These are phyloP conservation scores for Infundibulicybe gibba DNA, from an alignment of 768 basidiomycete species.

Conservation along the genomic window DNA sequence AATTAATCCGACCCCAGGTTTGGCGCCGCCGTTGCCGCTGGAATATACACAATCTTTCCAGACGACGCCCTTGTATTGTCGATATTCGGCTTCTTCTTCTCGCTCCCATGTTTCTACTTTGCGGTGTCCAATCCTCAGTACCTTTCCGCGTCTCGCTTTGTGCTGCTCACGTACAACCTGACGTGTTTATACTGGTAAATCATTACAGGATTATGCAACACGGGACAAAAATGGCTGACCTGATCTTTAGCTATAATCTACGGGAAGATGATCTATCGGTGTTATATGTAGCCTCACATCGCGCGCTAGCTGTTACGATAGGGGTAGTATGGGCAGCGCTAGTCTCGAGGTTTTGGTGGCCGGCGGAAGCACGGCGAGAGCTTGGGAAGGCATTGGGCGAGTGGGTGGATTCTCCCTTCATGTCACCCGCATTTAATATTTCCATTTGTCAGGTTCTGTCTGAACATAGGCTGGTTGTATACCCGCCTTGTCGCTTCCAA, in stretches of 20 bases:
- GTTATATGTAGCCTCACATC: constrained; percentile 66
- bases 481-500: constrained; percentile 88
- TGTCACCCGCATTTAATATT: constrained; percentile 2
- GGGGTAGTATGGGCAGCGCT: constrained; percentile 90
- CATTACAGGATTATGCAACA: neutral
- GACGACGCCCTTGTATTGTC: constrained; percentile 73
- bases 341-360: constrained; percentile 94
- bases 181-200: constrained; percentile 69
- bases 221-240: neutral
- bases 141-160: constrained; percentile 73
- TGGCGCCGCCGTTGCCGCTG: constrained; percentile 76
- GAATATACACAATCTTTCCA: constrained; percentile 70
- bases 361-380: constrained; percentile 88
- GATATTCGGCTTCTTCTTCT: constrained; percentile 84
- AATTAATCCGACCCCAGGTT: constrained; percentile 36
- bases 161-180: constrained; percentile 85
- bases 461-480: constrained; percentile 94
- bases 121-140: constrained; percentile 78
- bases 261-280: constrained; percentile 62
- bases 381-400: constrained; percentile 83
- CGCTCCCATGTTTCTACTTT: constrained; percentile 91
- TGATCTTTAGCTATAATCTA: constrained; percentile 64
- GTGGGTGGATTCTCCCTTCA: constrained; percentile 31
- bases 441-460: constrained; percentile 62
- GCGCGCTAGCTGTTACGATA: constrained; percentile 75